Evolutionary conservation across 257 asterid species (phyloP), one percentile per base, ranked within the genome.

Genomic region (Fraxinus americana): DNA sequence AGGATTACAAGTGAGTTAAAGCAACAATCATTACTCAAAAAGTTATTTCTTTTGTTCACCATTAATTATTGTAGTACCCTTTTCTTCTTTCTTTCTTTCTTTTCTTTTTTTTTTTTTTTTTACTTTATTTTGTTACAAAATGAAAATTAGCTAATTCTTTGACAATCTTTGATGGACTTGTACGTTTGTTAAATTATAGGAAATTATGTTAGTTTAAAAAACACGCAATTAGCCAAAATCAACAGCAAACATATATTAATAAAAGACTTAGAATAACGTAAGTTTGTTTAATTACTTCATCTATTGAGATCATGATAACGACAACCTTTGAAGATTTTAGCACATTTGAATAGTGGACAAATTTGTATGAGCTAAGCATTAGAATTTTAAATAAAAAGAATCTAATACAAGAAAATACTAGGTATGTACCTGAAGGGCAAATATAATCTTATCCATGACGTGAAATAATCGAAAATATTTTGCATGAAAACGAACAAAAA

Each of bases 1-100:
- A 71, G 21, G 48, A 16, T 77, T 79, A 74, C 75, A 70, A 19
- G 41, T 74, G 70, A 66, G 69, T 75, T 77, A 78, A 82, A 78
- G 27, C 75, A 78, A 74, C 67, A 57, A 9, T 59, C 23, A 17
- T 45, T 63, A 43, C 25, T 17, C 5, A 6, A 41, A 78, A 78
- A 73, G 72, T 82, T 30, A 32, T 50, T 27, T 21, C 78, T 36
- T 70, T 78, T 73, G 7, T 10, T 67, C 17, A 79, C 1, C 29
- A 57, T n/a, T 67, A 34, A 19, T n/a, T 43, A 25, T 11, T 34
- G 73, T 17, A 52, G 6, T 81, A 34, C 76, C 35, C 8, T 41
- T 41, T 67, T 66, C 17, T 19, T 50, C 8, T 75, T 36, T 43
- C 34, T 63, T 66, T 63, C 10, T 30, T 14, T n/a, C 0, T 52